These are phyloP conservation scores for Linderina pennispora DNA, from an alignment of 192 early-diverging fungal genomes.

Conservation along the genomic window DNA sequence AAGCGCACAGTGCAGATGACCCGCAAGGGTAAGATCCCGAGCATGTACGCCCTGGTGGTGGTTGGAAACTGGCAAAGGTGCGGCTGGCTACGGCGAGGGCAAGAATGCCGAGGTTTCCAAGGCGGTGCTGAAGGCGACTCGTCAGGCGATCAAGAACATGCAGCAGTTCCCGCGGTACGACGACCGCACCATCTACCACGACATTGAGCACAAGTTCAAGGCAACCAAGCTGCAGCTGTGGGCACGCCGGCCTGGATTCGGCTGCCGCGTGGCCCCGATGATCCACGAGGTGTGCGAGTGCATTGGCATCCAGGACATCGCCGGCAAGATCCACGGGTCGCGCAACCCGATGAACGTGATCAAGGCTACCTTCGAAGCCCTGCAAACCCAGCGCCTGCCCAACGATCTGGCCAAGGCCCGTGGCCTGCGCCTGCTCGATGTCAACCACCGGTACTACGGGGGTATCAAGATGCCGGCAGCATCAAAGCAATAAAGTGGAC, in stretches of 20 bases:
- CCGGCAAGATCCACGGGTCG: conserved; percentile 87
- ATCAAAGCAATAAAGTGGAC: neutral
- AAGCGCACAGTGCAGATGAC: conserved; percentile 76
- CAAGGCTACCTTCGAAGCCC: conserved; percentile 91
- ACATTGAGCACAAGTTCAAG: conserved; percentile 86
- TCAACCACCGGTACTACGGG: conserved; percentile 87
- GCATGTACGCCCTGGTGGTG: conserved; percentile 87
- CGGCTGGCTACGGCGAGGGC: conserved; percentile 91
- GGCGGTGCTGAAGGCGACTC: conserved; percentile 85
- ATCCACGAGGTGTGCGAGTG: conserved; percentile 95
- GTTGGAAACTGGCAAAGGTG: conserved; percentile 90
- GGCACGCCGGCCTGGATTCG: conserved; percentile 89
- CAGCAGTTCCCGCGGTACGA: conserved; percentile 81
- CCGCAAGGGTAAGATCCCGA: conserved; percentile 70
- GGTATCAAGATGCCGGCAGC: conserved; percentile 16
- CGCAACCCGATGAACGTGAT: conserved; percentile 97
- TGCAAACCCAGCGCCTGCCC: conserved; percentile 70
- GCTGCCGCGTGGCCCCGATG: conserved; percentile 84
- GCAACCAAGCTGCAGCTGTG: conserved; percentile 74
- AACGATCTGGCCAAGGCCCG: conserved; percentile 81
- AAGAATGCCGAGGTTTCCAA: conserved; percentile 69
- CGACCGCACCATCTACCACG: conserved; percentile 83
- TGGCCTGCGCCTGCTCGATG: conserved; percentile 84
- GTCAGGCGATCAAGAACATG: conserved; percentile 84
- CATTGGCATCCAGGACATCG: conserved; percentile 86